Evolutionary conservation across 768 basidiomycete genomes (phyloP).

Genomic region (Exidia glandulosa): DNA sequence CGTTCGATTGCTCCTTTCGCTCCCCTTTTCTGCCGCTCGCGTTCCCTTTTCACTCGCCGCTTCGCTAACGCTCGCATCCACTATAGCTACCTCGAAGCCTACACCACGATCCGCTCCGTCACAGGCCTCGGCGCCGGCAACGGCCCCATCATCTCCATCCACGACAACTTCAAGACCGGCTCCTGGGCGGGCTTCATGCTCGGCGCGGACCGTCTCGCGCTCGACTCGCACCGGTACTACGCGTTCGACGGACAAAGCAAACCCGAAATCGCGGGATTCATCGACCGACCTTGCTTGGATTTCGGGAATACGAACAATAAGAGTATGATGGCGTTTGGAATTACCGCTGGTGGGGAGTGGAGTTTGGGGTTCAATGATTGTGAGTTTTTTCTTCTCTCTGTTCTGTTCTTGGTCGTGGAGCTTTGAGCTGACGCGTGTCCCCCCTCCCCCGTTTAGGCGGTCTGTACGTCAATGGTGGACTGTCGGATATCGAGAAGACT

Average conservation of each 20-base stretch:
- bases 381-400: not conserved
- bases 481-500: not conserved
- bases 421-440: not conserved
- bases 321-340: conserved; percentile 45
- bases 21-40: not conserved
- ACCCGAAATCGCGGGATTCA: conserved; percentile 10
- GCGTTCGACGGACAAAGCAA: conserved; percentile 37
- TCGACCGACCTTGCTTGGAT: conserved; percentile 15
- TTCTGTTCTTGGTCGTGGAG: not conserved
- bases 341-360: conserved; percentile 70
- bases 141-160: conserved; percentile 44
- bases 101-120: not conserved
- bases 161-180: conserved; percentile 49
- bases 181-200: conserved; percentile 39
- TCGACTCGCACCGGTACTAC: conserved; percentile 64
- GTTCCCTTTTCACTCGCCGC: not conserved
- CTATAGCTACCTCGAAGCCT: not conserved
- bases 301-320: conserved; percentile 30
- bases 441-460: not conserved
- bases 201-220: conserved; percentile 49
- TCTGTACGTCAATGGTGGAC: not conserved
- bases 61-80: conserved; percentile 2
- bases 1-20: too few relatives aligned
- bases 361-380: conserved; percentile 29
- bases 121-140: conserved; percentile 60